Conservation (phyloP, 805 yeast species). For the Ogataea naganishii region DNA sequence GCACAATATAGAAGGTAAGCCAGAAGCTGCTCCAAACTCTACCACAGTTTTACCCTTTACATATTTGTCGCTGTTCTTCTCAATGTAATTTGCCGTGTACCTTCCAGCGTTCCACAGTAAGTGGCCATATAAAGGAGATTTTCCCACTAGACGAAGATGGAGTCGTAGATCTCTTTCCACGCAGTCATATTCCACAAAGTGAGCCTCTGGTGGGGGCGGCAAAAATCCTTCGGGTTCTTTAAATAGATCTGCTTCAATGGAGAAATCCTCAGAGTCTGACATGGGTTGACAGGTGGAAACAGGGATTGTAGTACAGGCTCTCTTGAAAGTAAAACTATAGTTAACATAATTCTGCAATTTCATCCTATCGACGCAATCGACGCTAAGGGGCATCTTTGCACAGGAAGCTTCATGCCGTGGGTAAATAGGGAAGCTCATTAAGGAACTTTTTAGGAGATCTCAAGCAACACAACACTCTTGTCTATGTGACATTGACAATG, state of each 20-base stretch:
- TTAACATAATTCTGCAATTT: too few relatives aligned
- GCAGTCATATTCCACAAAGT: slow-evolving; percentile 50
- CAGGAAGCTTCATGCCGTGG: too few relatives aligned
- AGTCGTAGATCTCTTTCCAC: slow-evolving; percentile 24
- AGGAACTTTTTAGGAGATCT: too few relatives aligned
- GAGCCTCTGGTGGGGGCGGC: slow-evolving; percentile 59
- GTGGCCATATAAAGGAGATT: slow-evolving; percentile 96
- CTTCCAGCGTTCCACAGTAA: slow-evolving; percentile 94
- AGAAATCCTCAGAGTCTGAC: slow-evolving; percentile 14
- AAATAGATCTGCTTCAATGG: slow-evolving; percentile 48
- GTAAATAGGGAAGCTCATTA: too few relatives aligned
- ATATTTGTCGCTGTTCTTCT: slow-evolving; percentile 42
- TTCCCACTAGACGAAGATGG: slow-evolving; percentile 70
- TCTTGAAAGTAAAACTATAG: too few relatives aligned
- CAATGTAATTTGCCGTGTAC: slow-evolving; percentile 79
- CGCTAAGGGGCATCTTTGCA: too few relatives aligned
- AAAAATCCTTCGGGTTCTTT: slow-evolving; percentile 76
- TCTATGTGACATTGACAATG: too few relatives aligned
- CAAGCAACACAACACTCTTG: too few relatives aligned
- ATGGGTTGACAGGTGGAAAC: too few relatives aligned
- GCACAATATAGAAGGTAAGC: slow-evolving; percentile 74
- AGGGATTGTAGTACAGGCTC: too few relatives aligned
- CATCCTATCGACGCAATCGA: too few relatives aligned
- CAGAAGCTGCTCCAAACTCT: slow-evolving; percentile 97
- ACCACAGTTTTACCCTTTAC: slow-evolving; percentile 58